These are phyloP conservation scores for Penicillium decumbens DNA, from an alignment of 2,329 filamentous ascomycete genomes.

Conservation along the genomic window DNA sequence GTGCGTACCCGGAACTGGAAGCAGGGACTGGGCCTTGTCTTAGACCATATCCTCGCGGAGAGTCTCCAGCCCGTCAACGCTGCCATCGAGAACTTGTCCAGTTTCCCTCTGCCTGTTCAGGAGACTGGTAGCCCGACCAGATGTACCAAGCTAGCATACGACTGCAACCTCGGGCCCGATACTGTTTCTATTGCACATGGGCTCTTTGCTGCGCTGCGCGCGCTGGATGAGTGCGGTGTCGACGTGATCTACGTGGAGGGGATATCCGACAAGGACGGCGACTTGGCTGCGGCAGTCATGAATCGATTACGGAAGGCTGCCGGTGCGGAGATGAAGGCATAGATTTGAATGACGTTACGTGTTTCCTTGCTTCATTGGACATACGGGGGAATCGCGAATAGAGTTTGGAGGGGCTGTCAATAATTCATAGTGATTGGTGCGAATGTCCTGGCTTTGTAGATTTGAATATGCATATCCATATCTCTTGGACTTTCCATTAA, in stretches of 20 bases:
- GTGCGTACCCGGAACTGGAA: conserved; percentile 39
- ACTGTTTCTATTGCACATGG: conserved; percentile 74
- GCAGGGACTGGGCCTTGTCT: conserved; percentile 27
- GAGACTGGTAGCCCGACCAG: conserved; percentile 17
- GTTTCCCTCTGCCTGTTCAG: conserved; percentile 27
- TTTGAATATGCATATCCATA: background rate
- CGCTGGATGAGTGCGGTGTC: conserved; percentile 73
- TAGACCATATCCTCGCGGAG: conserved; percentile 20
- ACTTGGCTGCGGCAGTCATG: conserved; percentile 83
- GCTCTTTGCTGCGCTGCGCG: conserved; percentile 79
- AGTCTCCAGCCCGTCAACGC: conserved; percentile 23
- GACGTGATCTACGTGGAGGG: conserved; percentile 89
- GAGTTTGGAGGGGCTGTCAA: background rate
- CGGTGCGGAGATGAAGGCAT: conserved; percentile 49
- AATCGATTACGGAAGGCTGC: conserved; percentile 77
- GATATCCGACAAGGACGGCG: conserved; percentile 64
- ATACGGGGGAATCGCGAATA: conserved; percentile 1
- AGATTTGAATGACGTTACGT: conserved; percentile 23
- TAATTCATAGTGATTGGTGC: background rate
- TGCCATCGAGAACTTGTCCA: conserved; percentile 24
- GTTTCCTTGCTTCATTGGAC: background rate
- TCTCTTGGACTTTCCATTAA: conserved; percentile 5
- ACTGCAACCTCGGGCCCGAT: conserved; percentile 68
- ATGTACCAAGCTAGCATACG: conserved; percentile 48
- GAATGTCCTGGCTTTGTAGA: background rate